Base-by-base conservation (phyloP, 306 rosid species). In the Lotus japonicus region DNA sequence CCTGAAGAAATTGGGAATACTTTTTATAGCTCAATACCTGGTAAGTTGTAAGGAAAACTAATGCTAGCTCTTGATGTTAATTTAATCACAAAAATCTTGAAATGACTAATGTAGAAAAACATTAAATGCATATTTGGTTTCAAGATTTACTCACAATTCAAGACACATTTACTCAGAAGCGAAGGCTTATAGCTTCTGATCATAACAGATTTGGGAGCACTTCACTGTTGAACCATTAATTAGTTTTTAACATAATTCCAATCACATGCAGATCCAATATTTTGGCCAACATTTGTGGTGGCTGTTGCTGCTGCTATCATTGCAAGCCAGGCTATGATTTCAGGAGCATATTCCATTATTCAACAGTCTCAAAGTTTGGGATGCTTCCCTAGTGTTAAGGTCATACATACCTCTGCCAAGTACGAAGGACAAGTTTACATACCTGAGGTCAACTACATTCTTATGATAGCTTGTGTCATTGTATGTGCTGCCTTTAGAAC, bases 321-420 rank as follows among this genome's bases (percentile, higher is more conserved):
- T 19, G 90, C 90, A 7, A 85, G 90, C 75, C 90, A 85, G 36
- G 88, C 94, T 35, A 87, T 83, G 94, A 87, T 87, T 43, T 76
- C 94, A 1, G 88, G 88, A 21, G 64, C 94, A 35, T 85, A 78
- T 66, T 44, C 88, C 1, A 85, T 87, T 1, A 77, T 85, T 5
- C 54, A 78, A 2, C 88, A 83, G 63, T 77, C 95, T 5, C 80
- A 74, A 3, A 72, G 76, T 72, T 23, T 85, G 6, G 84, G 95
- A 10, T 85, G 88, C 58, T 88, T 88, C 51, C 95, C 95, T 0
- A 70, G 85, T 31, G 84, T 85, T 5, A 81, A 59, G 64, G 79
- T 88, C 0, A 6, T 81, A 6, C 88, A 88, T 57, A 88, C 95
- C 36, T 88, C 90, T 6, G 58, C 76, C 1, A 77, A 81, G 56